Evolutionary conservation across 148 eudicot species (phyloP).

Genomic region (Pouteria glomerata): DNA sequence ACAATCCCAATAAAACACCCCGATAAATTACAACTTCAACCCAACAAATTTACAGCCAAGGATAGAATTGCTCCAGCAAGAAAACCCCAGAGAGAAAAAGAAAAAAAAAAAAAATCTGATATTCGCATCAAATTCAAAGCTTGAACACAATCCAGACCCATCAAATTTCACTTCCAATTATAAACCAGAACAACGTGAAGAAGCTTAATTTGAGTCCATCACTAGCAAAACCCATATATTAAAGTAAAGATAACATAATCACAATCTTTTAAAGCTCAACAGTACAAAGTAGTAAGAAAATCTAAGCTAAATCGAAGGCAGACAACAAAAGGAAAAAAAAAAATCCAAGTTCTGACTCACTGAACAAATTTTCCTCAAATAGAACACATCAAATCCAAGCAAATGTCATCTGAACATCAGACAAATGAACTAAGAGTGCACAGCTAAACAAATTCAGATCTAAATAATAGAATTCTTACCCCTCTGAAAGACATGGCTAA

Average conservation of each 20-base stretch:
- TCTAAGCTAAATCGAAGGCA: neutral
- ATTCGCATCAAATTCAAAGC: neutral
- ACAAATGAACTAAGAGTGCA: neutral
- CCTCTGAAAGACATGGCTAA: conserved; percentile 58
- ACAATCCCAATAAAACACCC: conserved; percentile 3
- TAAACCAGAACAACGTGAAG: neutral
- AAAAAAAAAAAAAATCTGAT: too few species aligned
- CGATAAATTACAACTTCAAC: neutral
- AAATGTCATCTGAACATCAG: neutral
- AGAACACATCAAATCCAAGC: neutral
- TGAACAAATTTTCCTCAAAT: too few species aligned
- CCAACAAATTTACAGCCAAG: neutral
- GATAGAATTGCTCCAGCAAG: neutral
- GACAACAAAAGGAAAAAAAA: neutral
- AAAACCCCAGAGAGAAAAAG: neutral
- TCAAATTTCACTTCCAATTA: neutral
- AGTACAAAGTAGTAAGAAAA: neutral
- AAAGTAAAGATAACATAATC: neutral
- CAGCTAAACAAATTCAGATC: neutral
- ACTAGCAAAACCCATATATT: neutral
- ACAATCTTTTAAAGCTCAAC: neutral
- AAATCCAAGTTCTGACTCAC: neutral
- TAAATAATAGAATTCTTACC: conserved; percentile 17
- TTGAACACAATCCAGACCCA: neutral
- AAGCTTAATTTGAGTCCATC: neutral